Evolutionary conservation across 2,329 filamentous ascomycete species (phyloP).

Genomic region (Fulvia fulva): DNA sequence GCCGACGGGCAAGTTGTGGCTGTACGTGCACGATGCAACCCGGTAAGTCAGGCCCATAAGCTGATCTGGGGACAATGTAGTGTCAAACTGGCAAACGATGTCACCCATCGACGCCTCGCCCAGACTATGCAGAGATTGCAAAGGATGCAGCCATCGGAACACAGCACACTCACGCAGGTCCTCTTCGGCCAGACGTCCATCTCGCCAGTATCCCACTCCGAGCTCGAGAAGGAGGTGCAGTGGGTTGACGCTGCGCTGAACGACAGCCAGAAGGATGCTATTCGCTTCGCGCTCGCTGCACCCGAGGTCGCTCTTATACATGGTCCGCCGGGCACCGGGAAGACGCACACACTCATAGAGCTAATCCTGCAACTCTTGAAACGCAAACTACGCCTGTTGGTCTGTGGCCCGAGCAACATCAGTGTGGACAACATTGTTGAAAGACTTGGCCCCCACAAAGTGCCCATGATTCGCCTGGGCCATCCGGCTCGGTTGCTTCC

Average conservation of each 20-base stretch:
- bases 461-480: constrained; percentile 83
- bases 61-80: constrained; percentile 37
- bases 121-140: constrained; percentile 59
- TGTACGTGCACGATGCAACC: constrained; percentile 46
- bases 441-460: constrained; percentile 75
- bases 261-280: constrained; percentile 59
- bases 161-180: constrained; percentile 56
- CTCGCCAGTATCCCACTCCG: constrained; percentile 43
- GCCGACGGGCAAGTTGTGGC: constrained; percentile 56
- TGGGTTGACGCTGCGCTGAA: constrained; percentile 57
- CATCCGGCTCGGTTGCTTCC: constrained; percentile 89
- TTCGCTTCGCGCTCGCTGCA: constrained; percentile 77
- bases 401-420: constrained; percentile 96
- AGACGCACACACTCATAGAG: constrained; percentile 94
- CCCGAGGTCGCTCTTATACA: constrained; percentile 85
- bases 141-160: constrained; percentile 53
- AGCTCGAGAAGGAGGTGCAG: constrained; percentile 43
- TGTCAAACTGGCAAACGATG: constrained; percentile 63
- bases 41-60: constrained; percentile 17
- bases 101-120: constrained; percentile 63
- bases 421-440: constrained; percentile 98
- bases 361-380: constrained; percentile 86
- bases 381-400: constrained; percentile 69
- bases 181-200: constrained; percentile 58
- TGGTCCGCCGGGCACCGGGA: constrained; percentile 91